A percentile compares a stretch with the other conserved stretches of the same genome.
These are phyloP conservation scores for Aspergillus quadrilineatus DNA, from an alignment of 2,329 filamentous ascomycete species.

Conservation along the genomic window DNA sequence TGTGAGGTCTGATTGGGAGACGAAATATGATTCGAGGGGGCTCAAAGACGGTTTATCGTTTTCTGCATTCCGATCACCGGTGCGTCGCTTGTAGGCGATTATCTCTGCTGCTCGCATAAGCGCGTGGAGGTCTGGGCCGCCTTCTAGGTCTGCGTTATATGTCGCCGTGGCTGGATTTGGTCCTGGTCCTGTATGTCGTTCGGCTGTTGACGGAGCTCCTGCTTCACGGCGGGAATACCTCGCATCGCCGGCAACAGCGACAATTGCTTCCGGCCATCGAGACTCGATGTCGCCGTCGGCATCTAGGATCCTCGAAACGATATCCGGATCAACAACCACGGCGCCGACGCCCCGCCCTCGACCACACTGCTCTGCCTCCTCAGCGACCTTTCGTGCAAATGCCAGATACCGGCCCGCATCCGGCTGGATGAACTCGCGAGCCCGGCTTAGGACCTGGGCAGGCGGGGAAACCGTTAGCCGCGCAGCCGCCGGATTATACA, in stretches of 20 bases:
- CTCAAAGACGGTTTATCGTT: constrained; percentile 20
- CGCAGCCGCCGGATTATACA: constrained; percentile 47
- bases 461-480: constrained; percentile 45
- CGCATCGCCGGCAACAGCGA: constrained; percentile 47
- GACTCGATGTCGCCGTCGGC: constrained; percentile 25
- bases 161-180: constrained; percentile 26
- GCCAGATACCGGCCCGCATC: constrained; percentile 41
- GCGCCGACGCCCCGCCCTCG: constrained; percentile 44
- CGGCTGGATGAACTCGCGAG: constrained; percentile 37
- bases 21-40: constrained; percentile 36
- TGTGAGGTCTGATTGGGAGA: constrained; percentile 45
- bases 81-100: constrained; percentile 42
- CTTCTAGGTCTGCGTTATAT: constrained; percentile 39
- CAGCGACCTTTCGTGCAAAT: constrained; percentile 40
- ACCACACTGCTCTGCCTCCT: constrained; percentile 37
- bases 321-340: constrained; percentile 46
- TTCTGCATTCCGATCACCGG: constrained; percentile 22
- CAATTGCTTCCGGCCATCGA: constrained; percentile 37
- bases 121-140: constrained; percentile 47
- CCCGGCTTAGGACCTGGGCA: constrained; percentile 35
- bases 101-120: constrained; percentile 47
- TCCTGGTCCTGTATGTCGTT: constrained; percentile 18
- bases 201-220: constrained; percentile 24
- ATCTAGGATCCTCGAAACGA: constrained; percentile 27
- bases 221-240: constrained; percentile 37